These are phyloP conservation scores for Nakazawaea ernobii DNA, from an alignment of 805 yeast species.

Conservation along the genomic window DNA sequence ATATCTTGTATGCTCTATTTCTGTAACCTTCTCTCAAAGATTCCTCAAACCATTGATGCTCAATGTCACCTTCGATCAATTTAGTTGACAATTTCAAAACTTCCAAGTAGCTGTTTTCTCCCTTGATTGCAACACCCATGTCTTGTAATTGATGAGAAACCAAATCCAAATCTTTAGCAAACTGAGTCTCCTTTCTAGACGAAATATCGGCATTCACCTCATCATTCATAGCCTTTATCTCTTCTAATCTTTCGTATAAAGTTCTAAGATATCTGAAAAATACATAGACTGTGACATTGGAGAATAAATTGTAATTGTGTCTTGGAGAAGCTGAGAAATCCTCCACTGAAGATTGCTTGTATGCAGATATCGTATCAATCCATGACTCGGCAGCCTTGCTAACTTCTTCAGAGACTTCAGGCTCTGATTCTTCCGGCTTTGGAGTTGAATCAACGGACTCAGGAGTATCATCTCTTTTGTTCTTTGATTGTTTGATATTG, in stretches of 20 bases:
- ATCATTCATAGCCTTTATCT: conserved; percentile 66
- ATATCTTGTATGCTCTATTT: conserved; percentile 86
- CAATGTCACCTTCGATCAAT: conserved; percentile 83
- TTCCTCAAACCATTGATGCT: conserved; percentile 94
- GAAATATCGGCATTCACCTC: conserved; percentile 71
- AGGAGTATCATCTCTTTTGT: conserved; percentile 17
- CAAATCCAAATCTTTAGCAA: conserved; percentile 83
- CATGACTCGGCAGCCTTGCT: conserved; percentile 27
- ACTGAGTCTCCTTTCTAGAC: conserved; percentile 56
- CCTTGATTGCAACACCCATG: conserved; percentile 68
- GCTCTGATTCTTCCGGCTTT: conserved; percentile 17
- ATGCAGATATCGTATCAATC: conserved; percentile 26
- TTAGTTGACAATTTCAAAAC: conserved; percentile 68
- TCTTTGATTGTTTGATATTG: conserved; percentile 32
- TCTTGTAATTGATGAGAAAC: conserved; percentile 77
- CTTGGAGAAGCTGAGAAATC: conserved; percentile 29
- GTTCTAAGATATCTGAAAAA: conserved; percentile 84
- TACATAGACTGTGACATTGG: conserved; percentile 82
- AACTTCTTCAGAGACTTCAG: conserved; percentile 23
- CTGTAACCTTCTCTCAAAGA: conserved; percentile 91
- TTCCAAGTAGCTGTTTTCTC: conserved; percentile 70
- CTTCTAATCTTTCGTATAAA: conserved; percentile 71
- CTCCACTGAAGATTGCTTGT: conserved; percentile 12
- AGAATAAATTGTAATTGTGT: conserved; percentile 69
- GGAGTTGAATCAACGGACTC: conserved; percentile 13